Evolutionary conservation across 106 monocot species (phyloP).

Genomic region (Vanilla planifolia): DNA sequence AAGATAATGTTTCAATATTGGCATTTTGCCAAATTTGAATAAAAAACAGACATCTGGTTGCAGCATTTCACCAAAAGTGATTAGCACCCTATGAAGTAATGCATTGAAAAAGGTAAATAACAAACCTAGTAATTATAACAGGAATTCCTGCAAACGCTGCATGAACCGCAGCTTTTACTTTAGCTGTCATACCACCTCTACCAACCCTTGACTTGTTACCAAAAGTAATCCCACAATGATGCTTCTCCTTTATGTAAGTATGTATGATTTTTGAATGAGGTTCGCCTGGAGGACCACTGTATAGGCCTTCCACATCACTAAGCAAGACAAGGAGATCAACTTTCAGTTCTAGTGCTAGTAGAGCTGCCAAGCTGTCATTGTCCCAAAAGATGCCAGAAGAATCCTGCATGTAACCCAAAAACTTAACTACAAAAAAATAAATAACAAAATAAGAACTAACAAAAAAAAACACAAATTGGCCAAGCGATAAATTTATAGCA

Average conservation of each 20-base stretch:
- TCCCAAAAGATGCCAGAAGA: constrained; percentile 95
- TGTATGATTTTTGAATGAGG: constrained; percentile 70
- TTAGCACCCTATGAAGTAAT: not conserved
- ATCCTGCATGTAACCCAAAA: constrained; percentile 37
- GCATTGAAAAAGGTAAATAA: not conserved
- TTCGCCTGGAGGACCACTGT: constrained; percentile 78
- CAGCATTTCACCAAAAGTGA: no score
- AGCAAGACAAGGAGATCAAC: constrained; percentile 81
- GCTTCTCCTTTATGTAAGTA: constrained; percentile 71
- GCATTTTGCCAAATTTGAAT: no score
- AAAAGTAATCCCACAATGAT: constrained; percentile 74
- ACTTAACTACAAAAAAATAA: no score
- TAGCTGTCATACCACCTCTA: constrained; percentile 82
- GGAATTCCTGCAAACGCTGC: constrained; percentile 61
- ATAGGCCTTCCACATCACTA: constrained; percentile 90
- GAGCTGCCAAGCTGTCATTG: constrained; percentile 82
- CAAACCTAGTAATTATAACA: constrained; percentile 80
- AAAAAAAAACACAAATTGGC: no score
- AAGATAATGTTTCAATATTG: no score
- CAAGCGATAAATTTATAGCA: no score
- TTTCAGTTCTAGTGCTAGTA: constrained; percentile 76
- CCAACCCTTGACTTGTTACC: constrained; percentile 86
- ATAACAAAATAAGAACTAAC: no score
- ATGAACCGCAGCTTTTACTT: constrained; percentile 69
- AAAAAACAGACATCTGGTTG: no score